Evolutionary conservation across 768 basidiomycete species (phyloP), one percentile per base, ranked within the genome.

Genomic region (Dioszegia hungarica): DNA sequence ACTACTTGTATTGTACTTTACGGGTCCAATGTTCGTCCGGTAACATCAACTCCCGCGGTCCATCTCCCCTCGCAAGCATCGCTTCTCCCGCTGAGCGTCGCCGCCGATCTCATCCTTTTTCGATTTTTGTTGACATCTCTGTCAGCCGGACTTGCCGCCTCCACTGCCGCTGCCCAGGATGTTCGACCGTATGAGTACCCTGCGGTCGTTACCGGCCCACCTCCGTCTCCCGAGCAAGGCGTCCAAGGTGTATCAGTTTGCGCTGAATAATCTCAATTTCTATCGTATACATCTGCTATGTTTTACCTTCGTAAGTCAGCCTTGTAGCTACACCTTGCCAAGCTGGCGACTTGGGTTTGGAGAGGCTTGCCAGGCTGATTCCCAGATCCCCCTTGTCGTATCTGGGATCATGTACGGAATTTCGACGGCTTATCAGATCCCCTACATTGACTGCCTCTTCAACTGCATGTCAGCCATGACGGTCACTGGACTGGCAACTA

Each of bases 321-420:
- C 12, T n/a, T n/a, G n/a, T n/a, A n/a, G n/a, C n/a, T n/a, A n/a
- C n/a, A n/a, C n/a, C 5, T 9, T 14, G 48, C 20, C 17, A 8
- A 20, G 17, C 27, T 3, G 5, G 22, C 34, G 12, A 17, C 5
- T 31, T 17, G 27, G 48, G 8, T 9, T 1, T 1, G n/a, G 10
- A 22, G 36, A 38, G 17, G 37, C 19, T 3, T 17, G 15, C 15
- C 27, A 19, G 36, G 45, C 50, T 34, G 44, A 29, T 11, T 3
- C 12, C 27, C 36, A 76, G 75, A 84, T 84, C 0, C 92, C 93
- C 1, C 80, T 95, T 62, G 78, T 92, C 52, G 82, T 84, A 61
- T 88, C 89, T 19, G 84, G 77, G 34, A 84, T 97, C 50, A 83
- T 95, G 68, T 95, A 88, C 68, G 89, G 84, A 24, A 82, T 82